Conservation (phyloP, 164 flowering plant genomes). For the Sedum album region DNA sequence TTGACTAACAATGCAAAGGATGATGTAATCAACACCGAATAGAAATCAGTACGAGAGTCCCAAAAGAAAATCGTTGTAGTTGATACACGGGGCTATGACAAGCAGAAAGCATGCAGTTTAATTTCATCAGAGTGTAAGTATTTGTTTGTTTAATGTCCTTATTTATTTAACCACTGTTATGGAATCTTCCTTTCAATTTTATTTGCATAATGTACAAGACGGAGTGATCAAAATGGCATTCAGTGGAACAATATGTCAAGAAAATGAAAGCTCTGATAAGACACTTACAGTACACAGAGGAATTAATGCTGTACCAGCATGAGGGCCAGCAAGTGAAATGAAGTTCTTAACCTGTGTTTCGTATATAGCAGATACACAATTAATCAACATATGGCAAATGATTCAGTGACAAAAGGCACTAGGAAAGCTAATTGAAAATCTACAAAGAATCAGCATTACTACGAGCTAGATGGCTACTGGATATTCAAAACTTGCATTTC, state of each 20-base stretch:
- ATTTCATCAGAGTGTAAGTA: too few species aligned
- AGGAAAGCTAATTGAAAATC: background rate
- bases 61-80: too few species aligned
- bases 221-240: too few species aligned
- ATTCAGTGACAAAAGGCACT: too few species aligned
- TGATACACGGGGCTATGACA: too few species aligned
- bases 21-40: too few species aligned
- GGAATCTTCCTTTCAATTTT: too few species aligned
- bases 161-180: too few species aligned
- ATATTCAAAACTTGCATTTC: conserved; percentile 44
- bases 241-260: background rate
- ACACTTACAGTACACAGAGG: conserved; percentile 91
- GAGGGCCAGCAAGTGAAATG: conserved; percentile 86
- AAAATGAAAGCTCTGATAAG: background rate
- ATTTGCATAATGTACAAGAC: too few species aligned
- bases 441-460: background rate
- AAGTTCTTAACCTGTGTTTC: conserved; percentile 68
- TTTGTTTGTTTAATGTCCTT: too few species aligned
- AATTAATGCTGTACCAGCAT: conserved; percentile 96
- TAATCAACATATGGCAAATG: background rate
- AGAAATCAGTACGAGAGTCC: too few species aligned
- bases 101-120: too few species aligned
- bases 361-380: background rate
- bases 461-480: background rate
- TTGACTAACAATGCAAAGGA: background rate